phyloP scores from a whole-genome alignment of 2,329 filamentous ascomycete genomes.

The Aspergillus phoenicis region DNA sequence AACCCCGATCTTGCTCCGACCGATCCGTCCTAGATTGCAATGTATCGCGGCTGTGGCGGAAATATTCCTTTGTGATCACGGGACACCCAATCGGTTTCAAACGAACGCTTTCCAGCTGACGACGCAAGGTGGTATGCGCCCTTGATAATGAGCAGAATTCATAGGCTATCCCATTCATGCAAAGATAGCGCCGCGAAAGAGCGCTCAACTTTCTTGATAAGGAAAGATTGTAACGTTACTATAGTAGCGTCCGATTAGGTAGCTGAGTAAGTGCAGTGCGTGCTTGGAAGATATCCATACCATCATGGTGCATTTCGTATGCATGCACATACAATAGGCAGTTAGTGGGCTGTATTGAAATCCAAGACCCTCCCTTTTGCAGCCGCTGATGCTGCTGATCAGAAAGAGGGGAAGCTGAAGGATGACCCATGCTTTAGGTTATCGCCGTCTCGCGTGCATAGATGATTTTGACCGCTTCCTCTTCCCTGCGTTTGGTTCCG shows the following conservation, averaged over 20 bases:
- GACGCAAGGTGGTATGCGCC: slow-evolving; percentile 17
- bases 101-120: slow-evolving; percentile 2
- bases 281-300: not conserved
- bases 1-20: slow-evolving; percentile 1
- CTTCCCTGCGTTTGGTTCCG: slow-evolving; percentile 2
- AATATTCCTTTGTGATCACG: slow-evolving; percentile 5
- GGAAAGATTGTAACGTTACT: not conserved
- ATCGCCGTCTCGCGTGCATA: slow-evolving; percentile 20
- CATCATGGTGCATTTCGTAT: slow-evolving; percentile 4
- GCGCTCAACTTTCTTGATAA: not conserved
- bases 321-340: slow-evolving; percentile 6
- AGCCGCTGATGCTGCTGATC: slow-evolving; percentile 11
- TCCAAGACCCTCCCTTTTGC: slow-evolving; percentile 4
- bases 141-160: not conserved
- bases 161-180: not conserved
- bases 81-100: not conserved
- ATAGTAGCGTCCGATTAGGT: not conserved
- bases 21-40: slow-evolving; percentile 11
- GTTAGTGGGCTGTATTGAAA: not conserved
- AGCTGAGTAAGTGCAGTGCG: not conserved
- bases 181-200: not conserved
- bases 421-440: slow-evolving; percentile 14
- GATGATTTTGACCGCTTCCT: slow-evolving; percentile 14
- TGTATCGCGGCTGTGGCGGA: slow-evolving; percentile 25
- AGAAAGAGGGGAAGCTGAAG: slow-evolving; percentile 5